Conservation (phyloP, 331 rosid species). For the Arachis monticola region DNA sequence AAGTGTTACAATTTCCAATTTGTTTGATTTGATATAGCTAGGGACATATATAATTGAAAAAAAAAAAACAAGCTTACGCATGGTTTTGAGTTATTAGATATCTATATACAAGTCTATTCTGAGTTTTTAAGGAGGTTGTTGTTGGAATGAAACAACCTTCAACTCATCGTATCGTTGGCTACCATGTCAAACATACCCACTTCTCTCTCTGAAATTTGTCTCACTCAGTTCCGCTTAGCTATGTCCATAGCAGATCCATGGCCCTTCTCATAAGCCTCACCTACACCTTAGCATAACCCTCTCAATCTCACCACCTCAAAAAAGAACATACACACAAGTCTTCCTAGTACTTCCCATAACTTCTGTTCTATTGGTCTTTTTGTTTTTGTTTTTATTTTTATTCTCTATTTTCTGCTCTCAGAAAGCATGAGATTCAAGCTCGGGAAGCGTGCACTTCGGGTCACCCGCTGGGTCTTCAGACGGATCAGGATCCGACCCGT, state of each 20-base stretch:
- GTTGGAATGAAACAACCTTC: conserved; percentile 19
- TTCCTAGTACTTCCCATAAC: too few relatives aligned
- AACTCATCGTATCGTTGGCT: not conserved
- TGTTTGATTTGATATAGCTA: too few relatives aligned
- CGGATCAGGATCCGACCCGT: conserved; percentile 40
- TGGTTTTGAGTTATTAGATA: too few relatives aligned
- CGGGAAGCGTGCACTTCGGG: conserved; percentile 57
- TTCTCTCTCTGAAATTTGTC: conserved; percentile 67
- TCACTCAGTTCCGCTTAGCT: conserved; percentile 62
- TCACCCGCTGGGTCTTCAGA: conserved; percentile 53
- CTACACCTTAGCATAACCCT: conserved; percentile 10
- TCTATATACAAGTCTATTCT: too few relatives aligned
- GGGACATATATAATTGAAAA: too few relatives aligned
- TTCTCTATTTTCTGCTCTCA: too few relatives aligned
- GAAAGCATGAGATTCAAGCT: conserved; percentile 59
- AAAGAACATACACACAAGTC: too few relatives aligned
- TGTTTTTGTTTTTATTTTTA: not conserved
- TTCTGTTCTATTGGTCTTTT: not conserved
- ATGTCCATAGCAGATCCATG: conserved; percentile 83
- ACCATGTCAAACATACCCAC: conserved; percentile 70
- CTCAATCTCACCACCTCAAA: not conserved
- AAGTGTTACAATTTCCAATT: too few relatives aligned
- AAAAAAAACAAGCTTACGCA: too few relatives aligned
- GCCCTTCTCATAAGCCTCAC: conserved; percentile 57
- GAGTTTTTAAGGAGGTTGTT: not conserved